These are phyloP conservation scores for Buxus sempervirens DNA, from an alignment of 164 flowering plant genomes.

Conservation along the genomic window DNA sequence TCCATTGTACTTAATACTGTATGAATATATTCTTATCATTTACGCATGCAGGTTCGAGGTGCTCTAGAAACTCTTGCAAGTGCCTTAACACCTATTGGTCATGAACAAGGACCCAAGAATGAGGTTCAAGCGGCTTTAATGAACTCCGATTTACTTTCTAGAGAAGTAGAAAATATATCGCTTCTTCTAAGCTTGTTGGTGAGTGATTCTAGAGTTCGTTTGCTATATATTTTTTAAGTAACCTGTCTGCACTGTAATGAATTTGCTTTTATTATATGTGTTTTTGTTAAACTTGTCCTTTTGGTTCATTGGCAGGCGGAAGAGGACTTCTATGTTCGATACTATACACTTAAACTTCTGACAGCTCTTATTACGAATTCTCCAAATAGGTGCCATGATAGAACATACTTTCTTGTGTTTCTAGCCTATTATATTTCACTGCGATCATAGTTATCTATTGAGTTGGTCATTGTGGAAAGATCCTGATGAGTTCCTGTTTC, in stretches of 20 bases:
- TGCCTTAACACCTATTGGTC: slow-evolving; percentile 78
- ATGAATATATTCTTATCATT: slow-evolving; percentile 2
- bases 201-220: slow-evolving; percentile 25
- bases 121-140: slow-evolving; percentile 83
- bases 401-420: background rate
- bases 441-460: background rate
- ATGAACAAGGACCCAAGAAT: slow-evolving; percentile 51
- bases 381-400: slow-evolving; percentile 54
- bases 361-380: slow-evolving; percentile 90
- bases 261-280: slow-evolving; percentile 4
- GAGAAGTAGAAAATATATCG: slow-evolving; percentile 84
- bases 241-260: background rate
- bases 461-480: slow-evolving; percentile 7
- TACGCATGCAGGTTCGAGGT: slow-evolving; percentile 73
- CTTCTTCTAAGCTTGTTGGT: slow-evolving; percentile 96
- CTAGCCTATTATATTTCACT: background rate
- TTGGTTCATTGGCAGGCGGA: slow-evolving; percentile 55
- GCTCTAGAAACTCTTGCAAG: slow-evolving; percentile 88
- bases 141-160: slow-evolving; percentile 92
- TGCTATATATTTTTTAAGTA: slow-evolving; percentile 1
- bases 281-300: slow-evolving; percentile 9
- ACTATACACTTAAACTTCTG: slow-evolving; percentile 90
- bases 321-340: slow-evolving; percentile 95
- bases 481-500: slow-evolving; percentile 31
- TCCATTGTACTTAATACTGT: background rate